phyloP scores from a whole-genome alignment of 176 grass and related monocot species.

The Microstegium vimineum region DNA sequence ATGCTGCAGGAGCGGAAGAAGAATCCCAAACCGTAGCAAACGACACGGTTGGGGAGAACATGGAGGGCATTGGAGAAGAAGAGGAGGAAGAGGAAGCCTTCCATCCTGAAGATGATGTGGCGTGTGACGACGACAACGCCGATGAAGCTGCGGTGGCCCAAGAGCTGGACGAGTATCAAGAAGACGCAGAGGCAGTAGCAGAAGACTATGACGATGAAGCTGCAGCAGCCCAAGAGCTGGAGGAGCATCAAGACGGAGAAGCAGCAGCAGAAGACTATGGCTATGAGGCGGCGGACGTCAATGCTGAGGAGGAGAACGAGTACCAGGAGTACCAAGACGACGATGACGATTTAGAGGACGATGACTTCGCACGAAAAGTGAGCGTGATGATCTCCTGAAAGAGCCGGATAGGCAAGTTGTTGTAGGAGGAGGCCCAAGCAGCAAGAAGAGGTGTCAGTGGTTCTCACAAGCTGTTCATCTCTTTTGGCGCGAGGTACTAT shows the following conservation, averaged over 20 bases:
- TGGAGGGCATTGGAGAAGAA: constrained; percentile 22
- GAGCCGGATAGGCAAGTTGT: not conserved
- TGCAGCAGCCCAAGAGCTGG: constrained; percentile 9
- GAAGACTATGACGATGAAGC: constrained; percentile 39
- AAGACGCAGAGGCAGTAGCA: constrained; percentile 14
- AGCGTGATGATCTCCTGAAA: constrained; percentile 45
- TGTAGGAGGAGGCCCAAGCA: not conserved
- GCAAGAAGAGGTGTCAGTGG: not conserved
- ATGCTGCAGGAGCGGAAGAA: constrained; percentile 1
- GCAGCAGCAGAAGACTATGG: constrained; percentile 31
- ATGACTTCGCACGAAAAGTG: constrained; percentile 48
- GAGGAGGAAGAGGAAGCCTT: constrained; percentile 36
- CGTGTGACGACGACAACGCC: not conserved
- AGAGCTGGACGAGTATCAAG: constrained; percentile 32
- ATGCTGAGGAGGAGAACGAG: constrained; percentile 36
- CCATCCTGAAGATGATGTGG: constrained; percentile 32
- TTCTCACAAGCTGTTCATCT: constrained; percentile 19
- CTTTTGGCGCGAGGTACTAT: constrained; percentile 28
- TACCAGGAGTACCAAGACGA: constrained; percentile 49
- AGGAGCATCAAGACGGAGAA: constrained; percentile 25
- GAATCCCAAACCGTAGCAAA: not conserved
- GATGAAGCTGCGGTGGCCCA: not conserved
- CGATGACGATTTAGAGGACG: constrained; percentile 46
- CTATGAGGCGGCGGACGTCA: constrained; percentile 19
- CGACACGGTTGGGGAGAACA: not conserved